A percentile compares a stretch with the other conserved stretches of the same genome.
These are phyloP conservation scores for Mucor racemosus DNA, from an alignment of 371 early-diverging fungal species.

Conservation along the genomic window DNA sequence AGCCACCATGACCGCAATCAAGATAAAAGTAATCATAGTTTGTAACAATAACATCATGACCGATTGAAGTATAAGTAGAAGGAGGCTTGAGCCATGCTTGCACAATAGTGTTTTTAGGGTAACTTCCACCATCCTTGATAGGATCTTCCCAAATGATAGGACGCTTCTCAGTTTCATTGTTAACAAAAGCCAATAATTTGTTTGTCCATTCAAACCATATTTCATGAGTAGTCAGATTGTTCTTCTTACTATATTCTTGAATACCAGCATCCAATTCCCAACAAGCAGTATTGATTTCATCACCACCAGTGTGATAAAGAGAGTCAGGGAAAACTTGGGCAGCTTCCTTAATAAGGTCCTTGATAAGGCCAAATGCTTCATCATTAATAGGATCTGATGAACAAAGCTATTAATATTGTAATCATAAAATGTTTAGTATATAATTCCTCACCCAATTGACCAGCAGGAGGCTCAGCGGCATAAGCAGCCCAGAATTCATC, in stretches of 20 bases:
- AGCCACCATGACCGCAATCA: constrained; percentile 74
- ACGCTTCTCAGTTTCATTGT: constrained; percentile 35
- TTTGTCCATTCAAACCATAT: constrained; percentile 45
- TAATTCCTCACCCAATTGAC: constrained; percentile 45
- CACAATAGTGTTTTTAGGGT: constrained; percentile 52
- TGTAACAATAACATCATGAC: constrained; percentile 64
- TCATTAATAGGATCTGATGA: constrained; percentile 54
- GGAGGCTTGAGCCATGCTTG: constrained; percentile 63
- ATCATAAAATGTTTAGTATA: neutral
- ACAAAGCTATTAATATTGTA: neutral
- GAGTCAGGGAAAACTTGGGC: constrained; percentile 66
- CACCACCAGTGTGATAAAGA: constrained; percentile 75
- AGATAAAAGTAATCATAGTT: constrained; percentile 69
- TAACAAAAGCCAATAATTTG: constrained; percentile 33
- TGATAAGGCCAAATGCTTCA: constrained; percentile 59
- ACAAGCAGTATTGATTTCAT: constrained; percentile 78
- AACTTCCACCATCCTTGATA: constrained; percentile 30
- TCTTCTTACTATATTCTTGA: constrained; percentile 31
- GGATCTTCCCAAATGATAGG: constrained; percentile 57
- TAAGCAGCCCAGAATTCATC: constrained; percentile 55
- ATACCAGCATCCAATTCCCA: constrained; percentile 49
- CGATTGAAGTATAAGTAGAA: constrained; percentile 48
- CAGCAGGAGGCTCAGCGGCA: constrained; percentile 74
- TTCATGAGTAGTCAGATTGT: constrained; percentile 12
- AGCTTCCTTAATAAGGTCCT: constrained; percentile 67